Base-by-base conservation (phyloP, 2,329 filamentous ascomycete genomes). In the Hypoxylon sp. region DNA sequence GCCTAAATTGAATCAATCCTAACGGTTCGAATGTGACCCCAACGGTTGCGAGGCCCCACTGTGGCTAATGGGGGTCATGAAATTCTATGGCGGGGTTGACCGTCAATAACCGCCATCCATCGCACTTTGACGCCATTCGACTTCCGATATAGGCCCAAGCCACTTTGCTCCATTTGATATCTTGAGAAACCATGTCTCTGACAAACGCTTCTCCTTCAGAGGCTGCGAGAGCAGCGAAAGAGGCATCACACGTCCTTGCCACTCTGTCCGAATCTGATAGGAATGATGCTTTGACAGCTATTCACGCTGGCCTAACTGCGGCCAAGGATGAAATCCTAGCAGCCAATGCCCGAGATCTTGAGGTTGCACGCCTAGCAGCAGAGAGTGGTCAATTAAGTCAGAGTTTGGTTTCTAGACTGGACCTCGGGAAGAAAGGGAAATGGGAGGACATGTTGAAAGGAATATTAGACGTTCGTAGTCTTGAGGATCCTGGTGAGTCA, bases 401-500 rank as follows among this genome's bases (percentile, higher is more conserved):
- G 76, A 96, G 93, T 76, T 86, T 98, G 24, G 88, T 98, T 33
- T 96, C 97, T 76, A 88, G 96, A 62, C 86, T 99, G 68, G 95
- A 99, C 80, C 84, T 99, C 53, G 90, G 89, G 53, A 92, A 92
- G 79, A 88, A 90, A 77, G 95, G 95, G 65, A 98, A 98, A 83
- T 99, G 92, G 85, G 94, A 98, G 77, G 96, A 98, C 78, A 98
- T 99, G 96, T 86, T 99, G 71, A 92, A 94, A 83, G 96, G 96
- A 26, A 97, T 99, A 68, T 82, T 97, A 67, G 94, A 97, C 81
- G 96, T 99, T 68, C 87, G 92, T 72, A 87, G 88, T 55, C 86
- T 99, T 29, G 88, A 92, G 53, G 96, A 99, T 82, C 96, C 96
- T 73, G 88, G 93, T 96, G 85, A 76, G 88, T 84, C 61, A 65